Conservation (phyloP, 208 protist genomes). For the Leishmania major region DNA sequence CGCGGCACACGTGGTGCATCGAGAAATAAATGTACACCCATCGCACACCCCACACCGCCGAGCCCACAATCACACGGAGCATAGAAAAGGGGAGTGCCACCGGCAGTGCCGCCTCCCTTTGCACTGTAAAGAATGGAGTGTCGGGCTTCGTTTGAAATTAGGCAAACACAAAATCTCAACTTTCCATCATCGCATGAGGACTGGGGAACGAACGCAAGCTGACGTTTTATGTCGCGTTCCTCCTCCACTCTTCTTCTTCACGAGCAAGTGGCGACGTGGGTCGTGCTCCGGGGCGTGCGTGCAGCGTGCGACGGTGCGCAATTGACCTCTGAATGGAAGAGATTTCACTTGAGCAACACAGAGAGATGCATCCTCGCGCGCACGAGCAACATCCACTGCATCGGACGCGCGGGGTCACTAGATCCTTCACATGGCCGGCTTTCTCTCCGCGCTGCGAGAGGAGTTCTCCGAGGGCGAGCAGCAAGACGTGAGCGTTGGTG, state of each 20-base stretch:
- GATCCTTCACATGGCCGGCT: slow-evolving; percentile 40
- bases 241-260: neutral
- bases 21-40: neutral
- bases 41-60: neutral
- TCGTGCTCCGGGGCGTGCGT: neutral
- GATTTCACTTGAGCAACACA: neutral
- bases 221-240: neutral
- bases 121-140: neutral
- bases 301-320: neutral
- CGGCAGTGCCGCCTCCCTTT: neutral
- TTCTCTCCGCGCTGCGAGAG: slow-evolving; percentile 49
- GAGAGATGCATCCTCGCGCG: neutral
- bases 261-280: neutral
- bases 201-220: neutral
- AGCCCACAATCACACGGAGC: neutral
- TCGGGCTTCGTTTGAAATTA: neutral
- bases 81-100: neutral
- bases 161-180: neutral
- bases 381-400: neutral
- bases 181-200: neutral
- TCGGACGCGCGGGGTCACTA: neutral
- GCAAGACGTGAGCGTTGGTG: slow-evolving; percentile 75
- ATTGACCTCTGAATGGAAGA: neutral
- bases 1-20: neutral
- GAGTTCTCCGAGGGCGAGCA: slow-evolving; percentile 69